Base-by-base conservation (phyloP, 306 rosid species). In the Cucurbita argyrosperma region DNA sequence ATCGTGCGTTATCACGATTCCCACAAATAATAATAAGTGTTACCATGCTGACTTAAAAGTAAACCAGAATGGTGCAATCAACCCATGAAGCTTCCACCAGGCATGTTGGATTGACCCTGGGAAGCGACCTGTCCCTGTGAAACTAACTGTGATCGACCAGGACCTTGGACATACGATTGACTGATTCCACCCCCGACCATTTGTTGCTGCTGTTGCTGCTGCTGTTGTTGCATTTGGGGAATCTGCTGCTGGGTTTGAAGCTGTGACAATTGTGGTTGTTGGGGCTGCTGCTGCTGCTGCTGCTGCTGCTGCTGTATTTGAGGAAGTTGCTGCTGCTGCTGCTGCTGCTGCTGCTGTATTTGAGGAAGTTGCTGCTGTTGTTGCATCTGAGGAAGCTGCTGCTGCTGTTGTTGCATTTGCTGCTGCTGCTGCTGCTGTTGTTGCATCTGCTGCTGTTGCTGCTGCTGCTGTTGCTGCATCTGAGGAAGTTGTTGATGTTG, bases 71-170 rank as follows among this genome's bases (percentile, higher is more conserved):
- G 56, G 6, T 67, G 13, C 4, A 46, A 74, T 80, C 82, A 91
- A 87, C 79, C 76, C 88, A 91, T 91, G 83, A 88, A 94, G 74
- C 88, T 87, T 14, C 90, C 97, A 72, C 91, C 96, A 71, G 94
- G 79, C 58, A 94, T 84, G 84, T 83, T 88, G 8, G 87, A 75
- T 19, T 80, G 78, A 60, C 87, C 98, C 69, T 93, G 97, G 3
- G 95, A 89, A 70, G 92, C 69, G 54, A 86, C 92, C 56, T 89
- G 97, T 71, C 92, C 97, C 69, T 88, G 96, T 12, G 97, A 74
- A 76, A 90, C 92, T 83, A 90, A 30, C 19, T 94, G 98, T 3
- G 96, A 79, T 74, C 97, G 77, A 18, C 90, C 92, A 6, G 89
- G 83, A 63, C 96, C 97, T 87, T 91, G 99, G 78, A 83, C 90